These are phyloP conservation scores for Termitomyces heimii DNA, from an alignment of 768 basidiomycete genomes.

Conservation along the genomic window DNA sequence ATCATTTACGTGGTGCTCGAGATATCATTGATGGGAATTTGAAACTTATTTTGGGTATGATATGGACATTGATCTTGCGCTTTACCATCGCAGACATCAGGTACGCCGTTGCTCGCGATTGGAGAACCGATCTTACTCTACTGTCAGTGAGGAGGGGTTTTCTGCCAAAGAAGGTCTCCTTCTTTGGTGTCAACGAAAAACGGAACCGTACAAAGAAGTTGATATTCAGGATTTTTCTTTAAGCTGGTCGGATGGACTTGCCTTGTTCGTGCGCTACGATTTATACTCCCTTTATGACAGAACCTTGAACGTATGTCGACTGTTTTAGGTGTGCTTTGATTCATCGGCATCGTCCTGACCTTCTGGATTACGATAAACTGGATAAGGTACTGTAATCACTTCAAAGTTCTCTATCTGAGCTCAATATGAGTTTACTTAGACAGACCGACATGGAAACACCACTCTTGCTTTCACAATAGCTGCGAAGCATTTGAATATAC, in stretches of 20 bases:
- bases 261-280: conserved; percentile 58
- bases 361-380: conserved; percentile 83
- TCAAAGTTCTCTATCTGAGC: conserved; percentile 1
- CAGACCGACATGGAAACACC: conserved; percentile 78
- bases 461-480: conserved; percentile 84
- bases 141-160: conserved; percentile 88
- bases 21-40: conserved; percentile 99
- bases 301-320: neutral
- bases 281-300: conserved; percentile 4
- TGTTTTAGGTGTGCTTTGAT: conserved; percentile 85
- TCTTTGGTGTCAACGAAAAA: conserved; percentile 98
- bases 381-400: conserved; percentile 53
- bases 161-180: conserved; percentile 96
- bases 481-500: conserved; percentile 83
- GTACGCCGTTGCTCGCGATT: conserved; percentile 36
- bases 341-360: conserved; percentile 94
- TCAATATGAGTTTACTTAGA: conserved; percentile 29
- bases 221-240: conserved; percentile 89
- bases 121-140: conserved; percentile 8
- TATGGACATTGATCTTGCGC: conserved; percentile 95
- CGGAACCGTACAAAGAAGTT: conserved; percentile 84
- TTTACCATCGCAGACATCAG: conserved; percentile 99
- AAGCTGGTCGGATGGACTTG: conserved; percentile 94
- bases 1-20: conserved; percentile 22
- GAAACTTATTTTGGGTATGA: conserved; percentile 98